A percentile compares a stretch with the other conserved stretches of the same genome.
Conservation (phyloP, 768 basidiomycete genomes). For the Tylopilus rubrobrunneus region DNA sequence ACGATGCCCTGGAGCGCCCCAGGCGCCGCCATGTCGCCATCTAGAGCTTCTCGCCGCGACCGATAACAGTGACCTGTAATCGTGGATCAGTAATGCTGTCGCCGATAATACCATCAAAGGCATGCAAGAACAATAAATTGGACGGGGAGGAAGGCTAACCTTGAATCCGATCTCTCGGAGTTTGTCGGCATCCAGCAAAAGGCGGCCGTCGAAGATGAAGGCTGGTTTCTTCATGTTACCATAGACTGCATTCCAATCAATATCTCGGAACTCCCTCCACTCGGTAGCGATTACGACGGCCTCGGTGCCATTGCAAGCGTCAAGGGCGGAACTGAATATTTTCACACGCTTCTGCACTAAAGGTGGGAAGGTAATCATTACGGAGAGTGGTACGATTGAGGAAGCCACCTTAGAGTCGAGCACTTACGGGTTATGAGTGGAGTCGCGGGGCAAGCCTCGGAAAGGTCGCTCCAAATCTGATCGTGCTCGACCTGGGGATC, state of each 20-base stretch:
- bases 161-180: conserved; percentile 89
- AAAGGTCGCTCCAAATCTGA: conserved; percentile 85
- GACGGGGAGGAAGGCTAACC: conserved; percentile 32
- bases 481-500: conserved; percentile 83
- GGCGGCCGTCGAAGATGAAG: conserved; percentile 91
- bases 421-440: conserved; percentile 66
- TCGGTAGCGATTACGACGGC: conserved; percentile 96
- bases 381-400: neutral
- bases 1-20: neutral
- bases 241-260: conserved; percentile 90
- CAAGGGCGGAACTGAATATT: conserved; percentile 71
- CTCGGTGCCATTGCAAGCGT: conserved; percentile 86
- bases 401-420: neutral
- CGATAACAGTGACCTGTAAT: conserved; percentile 54
- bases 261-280: conserved; percentile 93
- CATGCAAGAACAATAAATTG: neutral
- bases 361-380: neutral
- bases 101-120: conserved; percentile 9
- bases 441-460: conserved; percentile 61
- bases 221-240: conserved; percentile 94
- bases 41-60: conserved; percentile 42
- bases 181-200: conserved; percentile 78
- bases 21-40: neutral
- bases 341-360: conserved; percentile 87
- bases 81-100: conserved; percentile 1